Conservation (phyloP, 1,284 basidiomycete genomes). For the Fistulinella staudtii region DNA sequence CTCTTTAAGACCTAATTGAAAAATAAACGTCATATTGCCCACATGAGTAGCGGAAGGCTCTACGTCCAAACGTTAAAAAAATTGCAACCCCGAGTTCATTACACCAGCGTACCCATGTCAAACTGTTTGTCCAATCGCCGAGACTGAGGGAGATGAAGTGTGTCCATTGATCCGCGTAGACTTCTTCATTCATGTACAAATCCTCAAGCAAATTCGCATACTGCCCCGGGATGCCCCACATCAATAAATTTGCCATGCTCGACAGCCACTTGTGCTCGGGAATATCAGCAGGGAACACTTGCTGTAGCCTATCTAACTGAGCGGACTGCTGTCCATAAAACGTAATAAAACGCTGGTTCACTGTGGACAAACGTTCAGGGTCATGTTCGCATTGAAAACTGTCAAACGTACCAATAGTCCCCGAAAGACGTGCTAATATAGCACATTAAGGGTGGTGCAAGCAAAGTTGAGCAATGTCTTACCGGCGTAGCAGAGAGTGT, state of each 20-base stretch:
- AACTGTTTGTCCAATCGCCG: constrained; percentile 28
- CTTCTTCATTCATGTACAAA: constrained; percentile 31
- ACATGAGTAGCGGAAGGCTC: constrained; percentile 29
- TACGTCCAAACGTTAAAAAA: constrained; percentile 18
- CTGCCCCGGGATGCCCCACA: constrained; percentile 31
- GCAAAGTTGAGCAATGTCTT: constrained; percentile 5
- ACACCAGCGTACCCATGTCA: constrained; percentile 25
- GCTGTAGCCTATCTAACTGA: constrained; percentile 31
- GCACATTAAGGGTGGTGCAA: constrained; percentile 7
- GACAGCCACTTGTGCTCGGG: constrained; percentile 24
- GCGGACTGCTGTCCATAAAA: constrained; percentile 26
- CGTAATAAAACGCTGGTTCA: constrained; percentile 28
- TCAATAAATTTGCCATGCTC: constrained; percentile 7
- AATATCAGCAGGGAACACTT: constrained; percentile 21
- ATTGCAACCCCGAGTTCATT: neutral
- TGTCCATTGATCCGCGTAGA: constrained; percentile 34
- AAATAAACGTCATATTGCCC: constrained; percentile 3
- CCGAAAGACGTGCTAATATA: constrained; percentile 28
- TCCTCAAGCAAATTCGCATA: constrained; percentile 25
- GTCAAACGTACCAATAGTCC: constrained; percentile 19
- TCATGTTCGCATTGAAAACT: neutral
- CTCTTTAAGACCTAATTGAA: fast-evolving
- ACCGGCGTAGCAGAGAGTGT: constrained; percentile 35
- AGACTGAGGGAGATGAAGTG: constrained; percentile 25
- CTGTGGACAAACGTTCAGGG: constrained; percentile 10